These are phyloP conservation scores for Puya raimondii DNA, from an alignment of 176 grass and related monocot species.

Conservation along the genomic window DNA sequence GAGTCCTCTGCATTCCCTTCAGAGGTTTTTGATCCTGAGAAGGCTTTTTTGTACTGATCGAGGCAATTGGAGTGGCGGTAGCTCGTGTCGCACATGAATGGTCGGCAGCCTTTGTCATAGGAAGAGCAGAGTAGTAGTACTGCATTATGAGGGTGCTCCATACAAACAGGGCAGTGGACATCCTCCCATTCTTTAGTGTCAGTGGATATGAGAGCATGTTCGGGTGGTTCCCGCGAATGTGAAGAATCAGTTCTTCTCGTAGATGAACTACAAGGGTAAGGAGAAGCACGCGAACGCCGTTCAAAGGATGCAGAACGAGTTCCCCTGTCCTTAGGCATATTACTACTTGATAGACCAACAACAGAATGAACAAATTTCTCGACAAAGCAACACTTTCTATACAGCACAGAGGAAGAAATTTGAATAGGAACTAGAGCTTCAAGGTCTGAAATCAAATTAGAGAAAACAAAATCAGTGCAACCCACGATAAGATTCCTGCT, in stretches of 20 bases:
- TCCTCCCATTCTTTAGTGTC: conserved; percentile 59
- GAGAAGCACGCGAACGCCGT: conserved; percentile 19
- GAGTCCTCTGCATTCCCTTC: conserved; percentile 24
- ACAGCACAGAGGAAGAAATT: conserved; percentile 29
- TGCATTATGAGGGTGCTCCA: conserved; percentile 90
- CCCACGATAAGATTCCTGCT: background rate
- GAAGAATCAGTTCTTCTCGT: conserved; percentile 21
- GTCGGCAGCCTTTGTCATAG: conserved; percentile 62
- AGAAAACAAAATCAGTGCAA: background rate
- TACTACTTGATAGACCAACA: conserved; percentile 33
- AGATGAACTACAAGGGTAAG: conserved; percentile 18
- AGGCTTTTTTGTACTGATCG: conserved; percentile 61
- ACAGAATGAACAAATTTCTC: background rate
- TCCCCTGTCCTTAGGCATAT: conserved; percentile 78
- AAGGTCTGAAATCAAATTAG: conserved; percentile 40
- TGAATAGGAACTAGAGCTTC: conserved; percentile 33
- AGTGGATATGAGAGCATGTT: conserved; percentile 14
- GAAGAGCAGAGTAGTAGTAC: conserved; percentile 74
- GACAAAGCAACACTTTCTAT: conserved; percentile 27
- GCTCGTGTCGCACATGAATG: conserved; percentile 79
- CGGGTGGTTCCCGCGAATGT: conserved; percentile 13
- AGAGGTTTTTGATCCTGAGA: conserved; percentile 25
- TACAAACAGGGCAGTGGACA: conserved; percentile 68
- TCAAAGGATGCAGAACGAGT: conserved; percentile 25
- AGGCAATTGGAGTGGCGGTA: conserved; percentile 68